phyloP scores from a whole-genome alignment of 768 basidiomycete species.

The Pisolithus sp. region DNA sequence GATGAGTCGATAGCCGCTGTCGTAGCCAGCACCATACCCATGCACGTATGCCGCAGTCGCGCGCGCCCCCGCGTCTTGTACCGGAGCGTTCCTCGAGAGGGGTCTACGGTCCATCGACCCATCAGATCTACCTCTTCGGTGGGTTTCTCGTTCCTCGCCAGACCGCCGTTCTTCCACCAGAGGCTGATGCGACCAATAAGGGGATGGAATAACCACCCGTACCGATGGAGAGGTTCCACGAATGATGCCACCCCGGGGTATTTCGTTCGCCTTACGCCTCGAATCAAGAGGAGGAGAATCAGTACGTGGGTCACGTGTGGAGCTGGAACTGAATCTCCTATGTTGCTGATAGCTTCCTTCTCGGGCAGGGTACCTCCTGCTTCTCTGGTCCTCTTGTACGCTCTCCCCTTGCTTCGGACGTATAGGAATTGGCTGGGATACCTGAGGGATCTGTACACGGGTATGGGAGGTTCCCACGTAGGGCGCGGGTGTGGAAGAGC shows the following conservation, averaged over 20 bases:
- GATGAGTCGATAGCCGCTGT: slow-evolving; percentile 19
- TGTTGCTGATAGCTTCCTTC: slow-evolving; percentile 13
- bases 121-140: neutral
- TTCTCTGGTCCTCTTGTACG: slow-evolving; percentile 19
- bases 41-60: slow-evolving; percentile 31
- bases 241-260: slow-evolving; percentile 20
- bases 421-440: slow-evolving; percentile 12
- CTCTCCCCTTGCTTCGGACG: slow-evolving; percentile 18
- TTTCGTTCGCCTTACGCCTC: slow-evolving; percentile 5
- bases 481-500: slow-evolving; percentile 5
- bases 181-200: slow-evolving; percentile 25
- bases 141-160: slow-evolving; percentile 20
- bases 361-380: slow-evolving; percentile 8
- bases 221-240: slow-evolving; percentile 28
- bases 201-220: slow-evolving; percentile 26
- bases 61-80: slow-evolving; percentile 8
- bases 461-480: slow-evolving; percentile 10
- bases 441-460: slow-evolving; percentile 9
- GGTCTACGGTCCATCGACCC: neutral
- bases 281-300: slow-evolving; percentile 1
- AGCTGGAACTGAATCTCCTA: slow-evolving; percentile 7
- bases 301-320: slow-evolving; percentile 6
- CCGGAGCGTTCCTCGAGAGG: neutral
- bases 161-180: slow-evolving; percentile 25
- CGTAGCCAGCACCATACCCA: slow-evolving; percentile 32